A percentile compares a stretch with the other conserved stretches of the same genome.
These are phyloP conservation scores for Phytophthora pseudosyringae DNA, from an alignment of 352 stramenopile species.

Conservation along the genomic window DNA sequence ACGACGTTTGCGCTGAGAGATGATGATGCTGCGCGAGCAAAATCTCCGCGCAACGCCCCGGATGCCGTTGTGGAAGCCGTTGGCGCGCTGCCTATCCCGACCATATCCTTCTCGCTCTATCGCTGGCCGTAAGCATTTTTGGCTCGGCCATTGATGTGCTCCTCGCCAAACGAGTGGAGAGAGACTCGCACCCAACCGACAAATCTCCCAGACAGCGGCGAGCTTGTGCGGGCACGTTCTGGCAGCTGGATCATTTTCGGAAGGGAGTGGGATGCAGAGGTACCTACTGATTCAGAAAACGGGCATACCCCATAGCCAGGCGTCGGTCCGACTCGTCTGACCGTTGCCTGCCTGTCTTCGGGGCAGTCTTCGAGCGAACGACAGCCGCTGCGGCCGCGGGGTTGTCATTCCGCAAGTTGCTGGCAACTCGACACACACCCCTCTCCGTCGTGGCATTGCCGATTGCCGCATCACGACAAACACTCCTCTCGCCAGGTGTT, in stretches of 20 bases:
- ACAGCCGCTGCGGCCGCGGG: constrained; percentile 43
- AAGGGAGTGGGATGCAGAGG: constrained; percentile 26
- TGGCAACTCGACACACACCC: constrained; percentile 42
- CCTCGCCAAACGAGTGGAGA: background rate
- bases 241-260: constrained; percentile 22
- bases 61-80: constrained; percentile 14
- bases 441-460: constrained; percentile 40
- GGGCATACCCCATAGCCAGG: constrained; percentile 13
- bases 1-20: background rate
- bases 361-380: constrained; percentile 38
- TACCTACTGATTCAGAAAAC: constrained; percentile 31
- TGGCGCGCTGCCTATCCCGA: constrained; percentile 8
- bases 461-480: constrained; percentile 8
- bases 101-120: background rate
- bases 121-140: background rate
- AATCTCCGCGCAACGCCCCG: background rate
- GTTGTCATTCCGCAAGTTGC: constrained; percentile 73
- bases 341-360: constrained; percentile 13
- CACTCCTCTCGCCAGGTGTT: constrained; percentile 16
- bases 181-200: background rate
- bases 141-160: background rate
- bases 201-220: background rate
- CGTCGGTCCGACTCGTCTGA: constrained; percentile 25
- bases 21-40: background rate
- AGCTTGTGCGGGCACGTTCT: constrained; percentile 12